Evolutionary conservation across 73 alveolate genomes (phyloP), one percentile per base, ranked within the genome.

Genomic region (Blepharisma japonicum): DNA sequence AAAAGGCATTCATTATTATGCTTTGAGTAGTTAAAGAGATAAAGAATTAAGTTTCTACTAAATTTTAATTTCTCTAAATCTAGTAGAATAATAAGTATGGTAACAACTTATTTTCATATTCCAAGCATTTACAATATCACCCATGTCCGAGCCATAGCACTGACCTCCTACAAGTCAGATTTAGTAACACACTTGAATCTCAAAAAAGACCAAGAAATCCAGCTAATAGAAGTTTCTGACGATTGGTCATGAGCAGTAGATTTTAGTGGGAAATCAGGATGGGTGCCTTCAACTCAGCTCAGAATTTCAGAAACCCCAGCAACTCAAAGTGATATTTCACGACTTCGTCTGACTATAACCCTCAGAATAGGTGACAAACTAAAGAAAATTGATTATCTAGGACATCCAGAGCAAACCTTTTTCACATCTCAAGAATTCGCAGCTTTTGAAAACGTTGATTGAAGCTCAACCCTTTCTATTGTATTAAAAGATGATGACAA

Each of bases 221-320:
- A 61, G 23, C 47, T 61, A 25, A 5, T 61, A n/a, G 74, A 39
- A 39, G 23, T 14, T 14, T 20, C 18, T 61, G 74, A 61, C 18
- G 23, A 61, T 39, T 61, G 74, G 74, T n/a, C 23, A 61, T 61
- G 74, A 39, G 39, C 50, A n/a, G 47, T 61, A 2, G 74, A 61
- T 39, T n/a, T 14, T 9, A 18, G 48, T 8, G 14, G 47, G 23
- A 61, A 61, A n/a, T n/a, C 14, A 61, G 74, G 74, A 2, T 61
- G 74, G 74, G 47, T 61, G 14, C 74, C 74, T 2, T 14, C 14
- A 39, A 14, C 74, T 9, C 11, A 8, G 47, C 23, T 25, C 14
- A 14, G 47, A 61, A n/a, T 61, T 25, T 61, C 74, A 20, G 23
- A n/a, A 61, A 25, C 23, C 3, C 14, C 23, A n/a, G 47, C 23